Conservation (phyloP, 768 basidiomycete species). For the Russula olivacea region DNA sequence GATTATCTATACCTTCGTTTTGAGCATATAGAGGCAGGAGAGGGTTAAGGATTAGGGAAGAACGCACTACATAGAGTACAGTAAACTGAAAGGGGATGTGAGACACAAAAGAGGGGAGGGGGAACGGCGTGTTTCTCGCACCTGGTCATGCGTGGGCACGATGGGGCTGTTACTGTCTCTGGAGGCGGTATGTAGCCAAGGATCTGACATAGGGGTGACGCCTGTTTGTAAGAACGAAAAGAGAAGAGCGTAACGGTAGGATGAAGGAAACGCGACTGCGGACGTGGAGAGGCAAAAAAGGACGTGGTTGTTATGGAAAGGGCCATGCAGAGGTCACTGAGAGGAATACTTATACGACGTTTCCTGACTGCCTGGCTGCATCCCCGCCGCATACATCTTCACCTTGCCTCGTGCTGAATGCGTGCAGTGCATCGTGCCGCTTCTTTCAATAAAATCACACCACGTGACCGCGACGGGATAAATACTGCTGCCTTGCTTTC, state of each 20-base stretch:
- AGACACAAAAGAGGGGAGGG: not conserved
- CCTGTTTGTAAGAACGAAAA: not conserved
- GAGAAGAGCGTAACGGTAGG: not conserved
- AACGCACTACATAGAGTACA: conserved; percentile 65
- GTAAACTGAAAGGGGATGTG: conserved; percentile 46
- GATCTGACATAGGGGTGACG: conserved; percentile 10
- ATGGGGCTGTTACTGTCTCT: conserved; percentile 2
- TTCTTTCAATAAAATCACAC: not conserved
- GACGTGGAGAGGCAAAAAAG: not conserved
- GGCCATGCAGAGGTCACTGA: conserved; percentile 6
- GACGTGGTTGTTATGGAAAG: conserved; percentile 5
- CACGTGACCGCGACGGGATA: not conserved
- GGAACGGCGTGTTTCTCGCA: conserved; percentile 5
- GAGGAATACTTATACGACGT: conserved; percentile 8
- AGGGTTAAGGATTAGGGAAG: conserved; percentile 2
- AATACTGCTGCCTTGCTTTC: no score
- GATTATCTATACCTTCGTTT: conserved; percentile 49
- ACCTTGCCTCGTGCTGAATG: conserved; percentile 7
- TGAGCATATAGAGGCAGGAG: conserved; percentile 4
- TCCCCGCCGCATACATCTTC: not conserved
- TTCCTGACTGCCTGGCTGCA: no score
- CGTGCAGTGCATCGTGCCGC: not conserved
- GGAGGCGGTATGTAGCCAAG: conserved; percentile 7
- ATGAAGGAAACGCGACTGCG: conserved; percentile 7
- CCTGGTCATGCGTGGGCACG: conserved; percentile 21